Evolutionary conservation across 2,329 filamentous ascomycete genomes (phyloP).

Genomic region (Alternaria alternata): DNA sequence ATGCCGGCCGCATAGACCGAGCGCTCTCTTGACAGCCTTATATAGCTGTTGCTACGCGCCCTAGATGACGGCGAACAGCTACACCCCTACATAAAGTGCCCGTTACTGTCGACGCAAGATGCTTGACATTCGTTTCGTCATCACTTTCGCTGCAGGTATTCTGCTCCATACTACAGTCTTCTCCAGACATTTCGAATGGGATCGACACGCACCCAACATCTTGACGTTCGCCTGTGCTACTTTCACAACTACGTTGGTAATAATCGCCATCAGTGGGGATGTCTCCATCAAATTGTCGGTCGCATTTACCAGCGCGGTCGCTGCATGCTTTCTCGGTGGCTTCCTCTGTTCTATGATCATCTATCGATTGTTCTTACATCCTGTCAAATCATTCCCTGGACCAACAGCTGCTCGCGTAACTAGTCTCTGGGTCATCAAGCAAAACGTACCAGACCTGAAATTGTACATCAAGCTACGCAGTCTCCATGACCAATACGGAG

Average conservation of each 20-base stretch:
- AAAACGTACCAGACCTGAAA: slow-evolving; percentile 12
- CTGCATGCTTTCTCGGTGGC: background rate
- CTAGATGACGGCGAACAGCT: background rate
- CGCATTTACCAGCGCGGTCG: background rate
- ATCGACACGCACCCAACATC: slow-evolving; percentile 9
- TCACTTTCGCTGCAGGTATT: slow-evolving; percentile 8
- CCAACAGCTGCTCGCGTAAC: background rate
- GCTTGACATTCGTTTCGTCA: background rate
- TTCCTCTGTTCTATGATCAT: slow-evolving; percentile 11
- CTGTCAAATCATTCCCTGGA: background rate
- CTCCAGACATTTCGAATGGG: slow-evolving; percentile 15
- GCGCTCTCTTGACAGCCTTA: background rate
- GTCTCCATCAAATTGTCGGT: no score
- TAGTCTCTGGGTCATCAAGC: background rate
- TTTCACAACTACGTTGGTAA: background rate
- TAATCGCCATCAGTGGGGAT: background rate
- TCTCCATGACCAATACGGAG: slow-evolving; percentile 24
- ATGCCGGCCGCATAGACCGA: background rate
- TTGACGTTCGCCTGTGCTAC: background rate
- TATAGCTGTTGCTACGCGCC: background rate
- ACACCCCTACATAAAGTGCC: background rate
- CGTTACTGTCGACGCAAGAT: background rate
- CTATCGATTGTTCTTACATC: slow-evolving; percentile 16
- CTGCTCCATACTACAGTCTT: slow-evolving; percentile 9
- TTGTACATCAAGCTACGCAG: slow-evolving; percentile 20